phyloP scores from a whole-genome alignment of 176 grass and related monocot species.

The Lolium rigidum region DNA sequence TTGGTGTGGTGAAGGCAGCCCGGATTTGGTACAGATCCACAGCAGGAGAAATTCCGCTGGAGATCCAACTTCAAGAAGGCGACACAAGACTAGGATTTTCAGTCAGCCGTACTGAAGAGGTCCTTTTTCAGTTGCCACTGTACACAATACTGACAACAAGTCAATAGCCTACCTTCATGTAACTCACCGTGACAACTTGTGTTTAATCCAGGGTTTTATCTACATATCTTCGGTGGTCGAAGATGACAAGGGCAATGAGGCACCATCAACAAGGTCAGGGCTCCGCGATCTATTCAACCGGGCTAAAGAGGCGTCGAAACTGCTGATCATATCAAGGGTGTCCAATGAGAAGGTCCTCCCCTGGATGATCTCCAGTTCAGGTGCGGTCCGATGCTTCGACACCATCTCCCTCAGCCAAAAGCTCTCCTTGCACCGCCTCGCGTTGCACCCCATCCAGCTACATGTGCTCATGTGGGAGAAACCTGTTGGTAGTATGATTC shows the following conservation, averaged over 20 bases:
- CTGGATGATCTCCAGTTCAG: slow-evolving; percentile 73
- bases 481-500: not conserved
- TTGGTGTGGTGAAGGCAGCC: slow-evolving; percentile 82
- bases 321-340: slow-evolving; percentile 81
- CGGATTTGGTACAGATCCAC: slow-evolving; percentile 70
- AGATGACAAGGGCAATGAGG: slow-evolving; percentile 47
- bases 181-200: not conserved
- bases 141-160: not conserved
- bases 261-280: slow-evolving; percentile 69
- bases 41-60: slow-evolving; percentile 64
- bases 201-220: slow-evolving; percentile 76
- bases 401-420: slow-evolving; percentile 93
- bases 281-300: slow-evolving; percentile 65
- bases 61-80: slow-evolving; percentile 65
- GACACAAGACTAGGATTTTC: slow-evolving; percentile 85
- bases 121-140: slow-evolving; percentile 24
- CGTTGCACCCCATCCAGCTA: slow-evolving; percentile 64
- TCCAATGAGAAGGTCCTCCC: slow-evolving; percentile 83
- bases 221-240: slow-evolving; percentile 76
- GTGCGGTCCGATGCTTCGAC: slow-evolving; percentile 80
- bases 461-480: slow-evolving; percentile 75
- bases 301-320: slow-evolving; percentile 55
- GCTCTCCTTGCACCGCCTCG: slow-evolving; percentile 71
- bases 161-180: not conserved
- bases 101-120: slow-evolving; percentile 77